phyloP scores from a whole-genome alignment of 495 filamentous ascomycete genomes.

The Talaromyces wortmannii region DNA sequence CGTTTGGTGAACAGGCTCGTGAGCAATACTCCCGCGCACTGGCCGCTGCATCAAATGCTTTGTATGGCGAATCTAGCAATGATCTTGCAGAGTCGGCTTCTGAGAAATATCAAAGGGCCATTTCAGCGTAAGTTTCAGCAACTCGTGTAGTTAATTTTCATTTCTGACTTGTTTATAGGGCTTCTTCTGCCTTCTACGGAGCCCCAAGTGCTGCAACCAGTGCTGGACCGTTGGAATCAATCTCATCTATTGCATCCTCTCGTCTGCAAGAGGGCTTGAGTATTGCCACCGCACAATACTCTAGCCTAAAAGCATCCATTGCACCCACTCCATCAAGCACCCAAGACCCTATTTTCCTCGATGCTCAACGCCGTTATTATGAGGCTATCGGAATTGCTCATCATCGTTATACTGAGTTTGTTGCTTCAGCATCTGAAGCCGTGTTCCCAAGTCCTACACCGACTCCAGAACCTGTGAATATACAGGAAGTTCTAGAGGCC shows the following conservation, averaged over 20 bases:
- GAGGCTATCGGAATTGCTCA: conserved; percentile 71
- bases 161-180: conserved; percentile 20
- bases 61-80: conserved; percentile 49
- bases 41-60: conserved; percentile 46
- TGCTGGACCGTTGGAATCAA: conserved; percentile 44
- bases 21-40: conserved; percentile 52
- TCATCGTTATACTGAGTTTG: conserved; percentile 66
- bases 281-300: conserved; percentile 59
- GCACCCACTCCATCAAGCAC: conserved; percentile 48
- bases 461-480: conserved; percentile 21
- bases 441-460: conserved; percentile 43
- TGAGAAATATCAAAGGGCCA: conserved; percentile 51
- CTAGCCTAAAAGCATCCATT: conserved; percentile 50
- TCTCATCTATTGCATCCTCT: conserved; percentile 59
- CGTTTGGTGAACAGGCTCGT: conserved; percentile 34
- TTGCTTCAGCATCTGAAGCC: conserved; percentile 59
- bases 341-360: conserved; percentile 48
- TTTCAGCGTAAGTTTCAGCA: conserved; percentile 48
- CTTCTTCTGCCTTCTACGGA: conserved; percentile 57
- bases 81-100: conserved; percentile 46
- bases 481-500: conserved; percentile 31
- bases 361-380: conserved; percentile 67
- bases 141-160: background rate
- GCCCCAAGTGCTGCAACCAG: conserved; percentile 37
- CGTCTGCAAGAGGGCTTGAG: conserved; percentile 56